Evolutionary conservation across 805 yeast genomes (phyloP), one percentile per base, ranked within the genome.

Genomic region (Sugiyamaella mastotermitis): DNA sequence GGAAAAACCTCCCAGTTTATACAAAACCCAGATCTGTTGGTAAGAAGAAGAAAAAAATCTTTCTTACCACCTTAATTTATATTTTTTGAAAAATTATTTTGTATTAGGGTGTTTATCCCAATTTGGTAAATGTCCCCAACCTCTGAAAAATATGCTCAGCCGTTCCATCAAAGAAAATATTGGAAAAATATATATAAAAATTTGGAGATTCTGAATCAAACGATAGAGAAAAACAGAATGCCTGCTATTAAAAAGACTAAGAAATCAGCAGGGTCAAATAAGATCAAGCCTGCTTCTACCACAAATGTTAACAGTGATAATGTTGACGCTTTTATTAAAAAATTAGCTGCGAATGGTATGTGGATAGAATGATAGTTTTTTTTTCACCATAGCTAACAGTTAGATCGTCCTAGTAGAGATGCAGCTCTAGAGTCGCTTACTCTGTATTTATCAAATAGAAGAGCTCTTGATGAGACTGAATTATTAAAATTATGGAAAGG

Each of bases 401-500:
- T 38, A 63, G 71, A 80, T 47, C 76, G 87, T 45, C 73, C 71
- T 7, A 78, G 80, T 7, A 71, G 97, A 61, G 84, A 78, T 30
- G 72, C 75, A 37, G 88, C 95, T 0, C 63, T 86, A 22, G 75
- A 74, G 31, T 69, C 84, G 1, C 65, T 86, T 49, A 70, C 69
- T 49, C 71, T 71, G 47, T 82, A 73, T 53, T 61, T 86, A 33
- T 56, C 71, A 1, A 62, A 69, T 19, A 57, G 68, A 21, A 61
- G 53, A 28, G 62, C 58, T 22, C 47, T 68, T 25, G 64, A 57
- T 28, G 65, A 56, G 33, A 53, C 72, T 27, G 92, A 86, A 37
- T 67, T 77, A 46, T 83, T 83, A 49, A 88, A 90, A 57, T 65
- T 92, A 43, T 92, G 98, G 97, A 87, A 84, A 62, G 98, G 97